A percentile compares a stretch with the other conserved stretches of the same genome.
Conservation (phyloP, 148 eudicot genomes). For the Diospyros kaki region DNA sequence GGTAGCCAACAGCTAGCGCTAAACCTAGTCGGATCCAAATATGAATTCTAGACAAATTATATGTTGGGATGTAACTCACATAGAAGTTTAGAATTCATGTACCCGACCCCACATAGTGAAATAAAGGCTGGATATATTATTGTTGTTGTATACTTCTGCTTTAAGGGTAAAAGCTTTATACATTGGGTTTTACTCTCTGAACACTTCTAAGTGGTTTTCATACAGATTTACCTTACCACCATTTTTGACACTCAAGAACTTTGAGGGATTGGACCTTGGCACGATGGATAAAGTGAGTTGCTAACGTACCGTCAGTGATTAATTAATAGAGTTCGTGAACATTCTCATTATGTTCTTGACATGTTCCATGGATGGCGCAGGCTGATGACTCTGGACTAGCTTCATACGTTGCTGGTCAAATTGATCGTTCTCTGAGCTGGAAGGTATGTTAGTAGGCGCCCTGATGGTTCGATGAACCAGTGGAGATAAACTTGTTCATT, state of each 20-base stretch:
- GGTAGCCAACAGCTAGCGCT: too few species aligned
- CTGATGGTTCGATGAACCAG: background rate
- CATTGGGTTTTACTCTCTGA: background rate
- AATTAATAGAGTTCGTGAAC: background rate
- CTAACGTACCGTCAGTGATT: background rate
- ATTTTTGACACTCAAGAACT: constrained; percentile 81
- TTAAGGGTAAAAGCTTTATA: background rate
- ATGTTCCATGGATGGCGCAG: constrained; percentile 30
- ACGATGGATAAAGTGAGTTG: constrained; percentile 82
- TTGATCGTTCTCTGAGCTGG: constrained; percentile 95
- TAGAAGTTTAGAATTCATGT: too few species aligned
- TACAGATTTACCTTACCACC: constrained; percentile 86
- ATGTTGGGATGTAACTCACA: too few species aligned
- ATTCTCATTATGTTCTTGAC: constrained; percentile 4
- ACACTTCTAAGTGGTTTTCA: background rate
- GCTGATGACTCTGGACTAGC: constrained; percentile 87
- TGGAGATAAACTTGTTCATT: background rate
- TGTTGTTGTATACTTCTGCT: background rate
- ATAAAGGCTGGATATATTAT: too few species aligned
- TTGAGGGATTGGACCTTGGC: constrained; percentile 95
- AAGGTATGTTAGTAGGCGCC: constrained; percentile 43
- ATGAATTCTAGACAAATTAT: too few species aligned
- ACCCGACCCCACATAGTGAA: too few species aligned
- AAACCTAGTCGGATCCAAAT: too few species aligned
- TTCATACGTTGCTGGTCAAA: constrained; percentile 93